These are phyloP conservation scores for Mycena capillaripes DNA, from an alignment of 768 basidiomycete genomes.

Conservation along the genomic window DNA sequence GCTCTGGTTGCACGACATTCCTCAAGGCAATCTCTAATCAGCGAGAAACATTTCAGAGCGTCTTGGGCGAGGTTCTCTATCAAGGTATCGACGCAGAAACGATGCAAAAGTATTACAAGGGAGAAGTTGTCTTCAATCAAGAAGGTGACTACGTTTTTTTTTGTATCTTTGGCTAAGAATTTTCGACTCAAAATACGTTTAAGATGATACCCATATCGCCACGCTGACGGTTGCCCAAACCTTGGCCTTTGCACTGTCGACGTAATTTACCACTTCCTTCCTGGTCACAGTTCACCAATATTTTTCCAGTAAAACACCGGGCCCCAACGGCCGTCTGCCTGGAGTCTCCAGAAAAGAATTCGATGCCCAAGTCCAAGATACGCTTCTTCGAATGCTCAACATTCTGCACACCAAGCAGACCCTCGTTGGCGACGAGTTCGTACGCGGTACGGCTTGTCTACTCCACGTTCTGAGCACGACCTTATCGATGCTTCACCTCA, in stretches of 20 bases:
- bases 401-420: conserved; percentile 85
- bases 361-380: conserved; percentile 67
- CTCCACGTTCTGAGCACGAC: background rate
- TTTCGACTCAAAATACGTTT: background rate
- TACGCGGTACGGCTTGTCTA: conserved; percentile 59
- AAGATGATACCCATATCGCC: conserved; percentile 87
- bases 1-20: conserved; percentile 89
- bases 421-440: conserved; percentile 89
- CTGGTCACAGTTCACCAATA: conserved; percentile 4
- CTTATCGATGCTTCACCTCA: background rate
- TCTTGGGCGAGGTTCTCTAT: conserved; percentile 84
- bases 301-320: conserved; percentile 70
- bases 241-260: conserved; percentile 76
- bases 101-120: conserved; percentile 83
- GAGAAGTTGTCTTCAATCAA: conserved; percentile 85
- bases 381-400: conserved; percentile 84
- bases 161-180: background rate
- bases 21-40: conserved; percentile 87
- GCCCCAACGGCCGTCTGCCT: conserved; percentile 79
- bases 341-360: conserved; percentile 74
- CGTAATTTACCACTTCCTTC: conserved; percentile 45
- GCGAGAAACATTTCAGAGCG: conserved; percentile 71
- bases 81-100: conserved; percentile 83
- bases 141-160: conserved; percentile 64
- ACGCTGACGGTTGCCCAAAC: conserved; percentile 88